Percentiles rank a stretch among this genome's conserved stretches.
Evolutionary conservation across 2,329 filamentous ascomycete genomes (phyloP).

Genomic region (Trichothecium sympodiale): DNA sequence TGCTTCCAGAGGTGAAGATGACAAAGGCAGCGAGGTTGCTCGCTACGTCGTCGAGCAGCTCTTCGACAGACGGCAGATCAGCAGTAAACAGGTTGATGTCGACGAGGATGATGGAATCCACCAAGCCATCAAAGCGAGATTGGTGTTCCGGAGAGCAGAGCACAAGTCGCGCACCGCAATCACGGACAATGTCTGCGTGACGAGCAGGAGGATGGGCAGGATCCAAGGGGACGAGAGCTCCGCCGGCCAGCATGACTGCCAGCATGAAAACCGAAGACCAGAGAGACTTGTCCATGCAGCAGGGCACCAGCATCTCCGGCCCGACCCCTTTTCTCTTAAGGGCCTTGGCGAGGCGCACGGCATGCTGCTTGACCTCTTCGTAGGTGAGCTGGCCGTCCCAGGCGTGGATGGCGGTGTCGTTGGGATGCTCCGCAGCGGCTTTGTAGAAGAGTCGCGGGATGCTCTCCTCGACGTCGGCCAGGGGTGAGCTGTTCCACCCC

Average conservation of each 20-base stretch:
- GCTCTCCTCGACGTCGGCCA: not conserved
- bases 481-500: constrained; percentile 1
- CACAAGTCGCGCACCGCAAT: not conserved
- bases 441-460: not conserved
- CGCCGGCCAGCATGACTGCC: constrained; percentile 11
- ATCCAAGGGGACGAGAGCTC: constrained; percentile 11
- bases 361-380: not conserved
- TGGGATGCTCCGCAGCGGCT: constrained; percentile 9
- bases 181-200: not conserved
- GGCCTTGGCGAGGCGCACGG: not conserved
- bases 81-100: constrained; percentile 8
- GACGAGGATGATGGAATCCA: constrained; percentile 8
- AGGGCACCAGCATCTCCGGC: constrained; percentile 6
- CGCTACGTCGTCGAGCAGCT: constrained; percentile 1
- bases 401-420: constrained; percentile 24
- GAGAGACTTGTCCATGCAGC: constrained; percentile 9
- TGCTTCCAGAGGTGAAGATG: constrained; percentile 5
- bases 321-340: constrained; percentile 4
- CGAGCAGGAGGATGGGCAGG: constrained; percentile 1
- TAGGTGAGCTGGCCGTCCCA: constrained; percentile 23
- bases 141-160: constrained; percentile 6
- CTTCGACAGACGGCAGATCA: not conserved
- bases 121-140: constrained; percentile 6
- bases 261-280: constrained; percentile 8
- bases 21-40: not conserved